These are phyloP conservation scores for Phytophthora cryptogea DNA, from an alignment of 352 stramenopile species.

Conservation along the genomic window DNA sequence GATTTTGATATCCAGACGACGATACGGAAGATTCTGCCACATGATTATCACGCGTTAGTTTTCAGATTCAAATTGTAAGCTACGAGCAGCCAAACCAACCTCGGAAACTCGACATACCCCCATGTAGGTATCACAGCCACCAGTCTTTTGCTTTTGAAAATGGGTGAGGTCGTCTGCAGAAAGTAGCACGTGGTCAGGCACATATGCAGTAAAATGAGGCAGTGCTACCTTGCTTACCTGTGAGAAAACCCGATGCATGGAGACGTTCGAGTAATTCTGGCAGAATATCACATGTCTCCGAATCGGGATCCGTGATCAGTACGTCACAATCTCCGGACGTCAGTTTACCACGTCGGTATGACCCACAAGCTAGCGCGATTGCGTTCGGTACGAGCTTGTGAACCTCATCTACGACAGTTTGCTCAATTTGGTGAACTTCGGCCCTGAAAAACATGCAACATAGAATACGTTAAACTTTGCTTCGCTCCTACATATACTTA, in stretches of 20 bases:
- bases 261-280: constrained; percentile 69
- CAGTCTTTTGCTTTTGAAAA: constrained; percentile 56
- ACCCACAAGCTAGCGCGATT: constrained; percentile 70
- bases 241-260: constrained; percentile 68
- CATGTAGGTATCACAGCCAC: constrained; percentile 85
- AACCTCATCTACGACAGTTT: constrained; percentile 72
- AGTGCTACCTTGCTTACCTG: constrained; percentile 36
- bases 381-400: constrained; percentile 66
- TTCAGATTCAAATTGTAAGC: not conserved
- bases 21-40: constrained; percentile 48
- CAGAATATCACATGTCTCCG: constrained; percentile 70
- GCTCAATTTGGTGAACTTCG: constrained; percentile 78
- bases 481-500: not conserved
- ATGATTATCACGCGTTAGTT: constrained; percentile 5
- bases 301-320: constrained; percentile 74
- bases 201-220: not conserved
- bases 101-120: constrained; percentile 72
- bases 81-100: constrained; percentile 28
- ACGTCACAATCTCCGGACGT: constrained; percentile 81
- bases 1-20: constrained; percentile 87
- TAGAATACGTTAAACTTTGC: not conserved
- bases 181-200: not conserved
- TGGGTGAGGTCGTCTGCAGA: constrained; percentile 70
- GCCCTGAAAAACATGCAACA: constrained; percentile 30
- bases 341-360: constrained; percentile 76